A percentile compares a stretch with the other conserved stretches of the same genome.
Evolutionary conservation across 108 stramenopile species (phyloP).

Genomic region (Nitzschia sp.): DNA sequence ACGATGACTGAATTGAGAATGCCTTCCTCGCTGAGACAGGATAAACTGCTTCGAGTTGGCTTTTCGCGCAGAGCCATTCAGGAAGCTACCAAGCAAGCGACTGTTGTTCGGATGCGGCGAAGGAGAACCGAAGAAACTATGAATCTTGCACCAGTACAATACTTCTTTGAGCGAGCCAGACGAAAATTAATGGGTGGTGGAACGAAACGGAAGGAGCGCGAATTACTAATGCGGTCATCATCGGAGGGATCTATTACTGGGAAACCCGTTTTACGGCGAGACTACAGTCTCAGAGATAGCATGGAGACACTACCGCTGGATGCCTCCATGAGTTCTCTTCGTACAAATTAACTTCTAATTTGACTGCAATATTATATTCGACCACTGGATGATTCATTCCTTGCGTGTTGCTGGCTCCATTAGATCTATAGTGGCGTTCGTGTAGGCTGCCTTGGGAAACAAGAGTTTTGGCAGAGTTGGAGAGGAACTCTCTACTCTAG

Average conservation of each 20-base stretch:
- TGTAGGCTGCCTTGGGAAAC: too few relatives aligned
- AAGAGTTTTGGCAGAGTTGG: too few relatives aligned
- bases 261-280: not conserved
- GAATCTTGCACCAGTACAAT: conserved; percentile 19
- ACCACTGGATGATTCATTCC: too few relatives aligned
- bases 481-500: too few relatives aligned
- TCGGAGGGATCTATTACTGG: not conserved
- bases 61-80: conserved; percentile 25
- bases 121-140: conserved; percentile 27
- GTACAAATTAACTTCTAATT: not conserved
- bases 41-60: conserved; percentile 12
- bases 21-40: conserved; percentile 18
- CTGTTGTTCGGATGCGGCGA: conserved; percentile 18
- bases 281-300: not conserved
- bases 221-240: not conserved
- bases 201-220: conserved; percentile 22
- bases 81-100: conserved; percentile 18
- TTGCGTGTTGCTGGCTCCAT: too few relatives aligned
- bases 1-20: conserved; percentile 30
- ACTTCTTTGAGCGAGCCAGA: conserved; percentile 16
- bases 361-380: not conserved
- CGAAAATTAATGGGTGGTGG: not conserved
- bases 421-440: too few relatives aligned
- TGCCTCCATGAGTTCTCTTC: not conserved
- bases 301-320: not conserved